phyloP scores from a whole-genome alignment of 1,284 basidiomycete species.

The Xerocomus tenax region DNA sequence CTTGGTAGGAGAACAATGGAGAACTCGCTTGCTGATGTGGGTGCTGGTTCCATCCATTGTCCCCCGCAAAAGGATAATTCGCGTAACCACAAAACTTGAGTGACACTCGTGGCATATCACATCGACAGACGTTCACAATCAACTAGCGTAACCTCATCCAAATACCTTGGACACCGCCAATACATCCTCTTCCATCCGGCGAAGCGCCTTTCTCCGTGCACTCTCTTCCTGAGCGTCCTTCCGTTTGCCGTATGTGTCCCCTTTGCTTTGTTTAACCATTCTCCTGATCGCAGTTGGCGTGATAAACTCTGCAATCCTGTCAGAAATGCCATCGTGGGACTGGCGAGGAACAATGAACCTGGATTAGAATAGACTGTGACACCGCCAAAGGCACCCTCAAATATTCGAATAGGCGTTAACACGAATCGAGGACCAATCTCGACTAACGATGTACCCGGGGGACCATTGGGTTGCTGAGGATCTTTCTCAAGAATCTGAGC shows the following conservation, averaged over 20 bases:
- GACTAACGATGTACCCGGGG: slow-evolving; percentile 71
- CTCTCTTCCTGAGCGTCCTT: slow-evolving; percentile 73
- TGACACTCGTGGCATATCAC: neutral
- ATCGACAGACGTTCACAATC: neutral
- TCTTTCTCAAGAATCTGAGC: slow-evolving; percentile 71
- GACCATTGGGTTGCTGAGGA: slow-evolving; percentile 63
- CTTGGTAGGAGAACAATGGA: slow-evolving; percentile 27
- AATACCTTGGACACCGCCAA: slow-evolving; percentile 86
- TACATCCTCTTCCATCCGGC: slow-evolving; percentile 67
- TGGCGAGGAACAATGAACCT: slow-evolving; percentile 43
- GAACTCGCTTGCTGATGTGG: slow-evolving; percentile 16
- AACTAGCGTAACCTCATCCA: slow-evolving; percentile 40
- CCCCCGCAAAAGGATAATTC: slow-evolving; percentile 1
- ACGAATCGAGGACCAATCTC: slow-evolving; percentile 98
- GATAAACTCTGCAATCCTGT: slow-evolving; percentile 64
- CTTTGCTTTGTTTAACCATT: slow-evolving; percentile 62
- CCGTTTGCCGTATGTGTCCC: slow-evolving; percentile 70
- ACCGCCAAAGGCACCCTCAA: slow-evolving; percentile 94
- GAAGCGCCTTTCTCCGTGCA: slow-evolving; percentile 56
- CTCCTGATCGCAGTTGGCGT: slow-evolving; percentile 80
- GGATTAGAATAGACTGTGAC: slow-evolving; percentile 95
- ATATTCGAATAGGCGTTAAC: slow-evolving; percentile 93
- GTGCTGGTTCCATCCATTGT: slow-evolving; percentile 18
- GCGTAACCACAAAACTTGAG: slow-evolving; percentile 2
- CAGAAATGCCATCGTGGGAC: slow-evolving; percentile 3